Conservation (phyloP, 257 asterid species). For the Solanum megistacrolobum region DNA sequence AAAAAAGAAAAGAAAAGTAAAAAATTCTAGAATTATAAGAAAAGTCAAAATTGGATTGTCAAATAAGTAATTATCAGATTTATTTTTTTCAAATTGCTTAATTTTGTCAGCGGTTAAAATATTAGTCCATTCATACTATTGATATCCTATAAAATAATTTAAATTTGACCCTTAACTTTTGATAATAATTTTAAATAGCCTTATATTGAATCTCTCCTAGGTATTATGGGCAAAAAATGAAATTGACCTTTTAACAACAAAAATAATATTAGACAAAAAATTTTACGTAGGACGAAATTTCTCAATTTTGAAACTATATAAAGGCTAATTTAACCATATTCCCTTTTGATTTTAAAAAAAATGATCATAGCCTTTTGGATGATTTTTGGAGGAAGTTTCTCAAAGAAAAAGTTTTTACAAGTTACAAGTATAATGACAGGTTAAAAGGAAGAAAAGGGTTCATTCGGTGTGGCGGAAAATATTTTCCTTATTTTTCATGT, state of each 20-base stretch:
- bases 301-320: background rate
- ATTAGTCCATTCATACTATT: too few relatives aligned
- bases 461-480: background rate
- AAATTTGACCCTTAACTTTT: too few relatives aligned
- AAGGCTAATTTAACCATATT: background rate
- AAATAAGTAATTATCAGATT: background rate
- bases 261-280: background rate
- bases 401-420: background rate
- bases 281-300: background rate
- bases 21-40: background rate
- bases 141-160: too few relatives aligned
- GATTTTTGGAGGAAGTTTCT: background rate
- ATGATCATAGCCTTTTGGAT: background rate
- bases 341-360: background rate
- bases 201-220: background rate
- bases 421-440: background rate
- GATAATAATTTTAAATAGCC: background rate
- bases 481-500: background rate
- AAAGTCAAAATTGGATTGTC: background rate
- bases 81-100: background rate
- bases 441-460: background rate
- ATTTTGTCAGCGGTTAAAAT: background rate
- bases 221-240: background rate
- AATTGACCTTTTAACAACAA: background rate
- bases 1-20: background rate